Evolutionary conservation across 164 flowering plant genomes (phyloP).

Genomic region (Akebia trifoliata): DNA sequence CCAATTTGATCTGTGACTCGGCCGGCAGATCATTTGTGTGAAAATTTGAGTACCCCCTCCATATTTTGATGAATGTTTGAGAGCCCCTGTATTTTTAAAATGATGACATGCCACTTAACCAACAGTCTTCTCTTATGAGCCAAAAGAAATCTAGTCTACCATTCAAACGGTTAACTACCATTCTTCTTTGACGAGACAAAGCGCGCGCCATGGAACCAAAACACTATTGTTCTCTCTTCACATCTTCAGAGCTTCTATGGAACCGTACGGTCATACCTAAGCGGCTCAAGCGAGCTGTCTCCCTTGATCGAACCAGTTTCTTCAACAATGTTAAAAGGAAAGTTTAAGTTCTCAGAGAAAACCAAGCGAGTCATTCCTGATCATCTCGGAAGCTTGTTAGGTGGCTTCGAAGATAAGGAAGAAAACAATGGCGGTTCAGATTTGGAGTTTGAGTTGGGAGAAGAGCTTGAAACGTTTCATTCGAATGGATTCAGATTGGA

Average conservation of each 20-base stretch:
- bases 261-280: background rate
- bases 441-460: constrained; percentile 30
- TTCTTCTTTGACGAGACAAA: constrained; percentile 3
- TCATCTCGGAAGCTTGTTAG: background rate
- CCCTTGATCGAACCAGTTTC: background rate
- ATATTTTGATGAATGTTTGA: no score
- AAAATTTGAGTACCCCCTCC: no score
- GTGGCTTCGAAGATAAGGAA: background rate
- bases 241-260: background rate
- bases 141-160: no score
- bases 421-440: constrained; percentile 18
- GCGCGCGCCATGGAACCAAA: constrained; percentile 2
- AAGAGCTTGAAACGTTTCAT: constrained; percentile 42
- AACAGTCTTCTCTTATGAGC: no score
- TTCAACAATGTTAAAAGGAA: constrained; percentile 5
- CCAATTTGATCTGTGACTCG: no score
- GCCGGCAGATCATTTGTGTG: no score
- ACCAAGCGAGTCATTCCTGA: constrained; percentile 8
- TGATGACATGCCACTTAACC: no score
- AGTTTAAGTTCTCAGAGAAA: constrained; percentile 32
- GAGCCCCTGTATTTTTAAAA: no score
- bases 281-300: no score
- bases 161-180: constrained; percentile 25
- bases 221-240: constrained; percentile 5
- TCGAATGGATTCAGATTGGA: constrained; percentile 25